Evolutionary conservation across 805 yeast genomes (phyloP).

Genomic region (Wickerhamomyces rabaulensis): DNA sequence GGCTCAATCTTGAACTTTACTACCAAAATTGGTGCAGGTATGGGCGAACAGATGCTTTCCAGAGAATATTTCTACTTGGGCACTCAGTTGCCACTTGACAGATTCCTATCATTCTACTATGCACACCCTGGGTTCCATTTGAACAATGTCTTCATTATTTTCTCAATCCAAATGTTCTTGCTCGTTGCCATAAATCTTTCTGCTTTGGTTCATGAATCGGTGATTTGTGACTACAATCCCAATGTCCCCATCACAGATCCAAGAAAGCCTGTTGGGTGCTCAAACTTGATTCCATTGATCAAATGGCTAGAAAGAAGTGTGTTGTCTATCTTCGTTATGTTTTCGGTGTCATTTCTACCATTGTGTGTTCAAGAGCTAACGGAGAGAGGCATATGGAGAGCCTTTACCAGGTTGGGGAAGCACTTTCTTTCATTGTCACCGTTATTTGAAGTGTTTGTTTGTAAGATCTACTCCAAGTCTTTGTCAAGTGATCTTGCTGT

Average conservation of each 20-base stretch:
- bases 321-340: constrained; percentile 68
- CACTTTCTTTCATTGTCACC: constrained; percentile 73
- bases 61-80: constrained; percentile 78
- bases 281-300: constrained; percentile 62
- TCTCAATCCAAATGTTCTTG: constrained; percentile 61
- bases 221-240: constrained; percentile 56
- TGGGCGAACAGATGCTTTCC: constrained; percentile 85
- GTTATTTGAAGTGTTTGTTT: constrained; percentile 73
- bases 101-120: constrained; percentile 74
- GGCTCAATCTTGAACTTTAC: constrained; percentile 79
- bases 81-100: constrained; percentile 69
- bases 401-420: constrained; percentile 54
- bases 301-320: constrained; percentile 73
- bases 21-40: constrained; percentile 83
- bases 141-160: constrained; percentile 68
- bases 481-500: constrained; percentile 60
- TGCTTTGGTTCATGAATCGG: constrained; percentile 55
- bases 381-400: constrained; percentile 72
- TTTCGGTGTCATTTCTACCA: constrained; percentile 70
- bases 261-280: constrained; percentile 64
- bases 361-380: constrained; percentile 70
- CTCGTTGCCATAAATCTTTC: constrained; percentile 56
- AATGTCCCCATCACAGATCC: constrained; percentile 57
- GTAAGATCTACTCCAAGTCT: constrained; percentile 70
- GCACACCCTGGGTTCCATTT: constrained; percentile 87